phyloP scores from a whole-genome alignment of 345 rosid species.

The Noccaea caerulescens region DNA sequence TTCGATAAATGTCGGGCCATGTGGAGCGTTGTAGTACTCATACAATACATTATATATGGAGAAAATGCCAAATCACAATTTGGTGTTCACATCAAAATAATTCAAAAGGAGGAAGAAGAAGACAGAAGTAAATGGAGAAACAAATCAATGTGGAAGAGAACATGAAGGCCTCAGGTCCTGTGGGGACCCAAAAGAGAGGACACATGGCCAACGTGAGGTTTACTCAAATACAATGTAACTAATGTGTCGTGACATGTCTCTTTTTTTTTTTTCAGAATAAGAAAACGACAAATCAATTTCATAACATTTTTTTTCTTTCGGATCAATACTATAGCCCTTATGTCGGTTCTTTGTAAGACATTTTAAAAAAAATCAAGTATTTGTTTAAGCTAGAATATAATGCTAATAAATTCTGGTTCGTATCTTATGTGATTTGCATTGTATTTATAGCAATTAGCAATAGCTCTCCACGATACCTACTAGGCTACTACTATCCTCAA shows the following conservation, averaged over 20 bases:
- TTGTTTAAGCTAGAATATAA: constrained; percentile 8
- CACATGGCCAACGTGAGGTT: constrained; percentile 41
- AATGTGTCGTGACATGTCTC: constrained; percentile 32
- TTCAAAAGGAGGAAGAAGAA: constrained; percentile 22
- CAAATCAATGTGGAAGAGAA: constrained; percentile 12
- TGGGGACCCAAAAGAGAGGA: constrained; percentile 34
- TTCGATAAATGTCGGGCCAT: constrained; percentile 35
- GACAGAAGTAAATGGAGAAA: constrained; percentile 15
- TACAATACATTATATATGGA: constrained; percentile 8
- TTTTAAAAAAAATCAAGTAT: neutral
- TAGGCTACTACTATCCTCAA: constrained; percentile 1
- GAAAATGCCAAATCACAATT: constrained; percentile 36
- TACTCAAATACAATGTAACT: constrained; percentile 31
- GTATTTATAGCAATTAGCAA: constrained; percentile 13
- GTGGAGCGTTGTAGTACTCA: constrained; percentile 35
- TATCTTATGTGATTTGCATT: constrained; percentile 40
- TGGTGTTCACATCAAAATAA: constrained; percentile 34
- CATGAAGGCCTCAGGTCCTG: constrained; percentile 39
- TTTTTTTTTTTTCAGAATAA: neutral
- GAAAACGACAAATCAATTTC: constrained; percentile 33
- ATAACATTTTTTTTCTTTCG: neutral
- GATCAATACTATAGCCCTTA: constrained; percentile 27
- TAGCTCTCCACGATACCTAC: constrained; percentile 34
- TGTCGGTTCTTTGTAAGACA: constrained; percentile 37
- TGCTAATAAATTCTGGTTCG: constrained; percentile 17